Evolutionary conservation across 176 grass and related monocot genomes (phyloP), one percentile per base, ranked within the genome.

Genomic region (Eremochloa ophiuroides): DNA sequence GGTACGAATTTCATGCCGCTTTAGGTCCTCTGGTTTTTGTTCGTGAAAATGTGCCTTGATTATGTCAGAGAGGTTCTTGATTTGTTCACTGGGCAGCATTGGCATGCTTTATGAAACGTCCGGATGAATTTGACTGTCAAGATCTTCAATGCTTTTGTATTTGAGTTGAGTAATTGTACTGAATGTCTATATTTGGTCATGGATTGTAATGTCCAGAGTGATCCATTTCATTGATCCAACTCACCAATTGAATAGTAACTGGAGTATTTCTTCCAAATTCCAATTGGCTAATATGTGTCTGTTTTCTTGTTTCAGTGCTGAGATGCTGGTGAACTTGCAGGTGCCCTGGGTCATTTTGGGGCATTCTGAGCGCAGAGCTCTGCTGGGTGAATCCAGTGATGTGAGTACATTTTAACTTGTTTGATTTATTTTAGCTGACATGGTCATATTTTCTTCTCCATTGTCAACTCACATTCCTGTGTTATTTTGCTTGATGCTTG

Each of bases 281-380:
- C 41, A 31, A 17, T 60, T 77, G 8, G 23, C 62, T 81, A 58
- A 85, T 10, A 30, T 34, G 42, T 74, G 47, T 35, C 51, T 10
- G 20, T 79, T 26, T 42, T 82, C 20, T 51, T 38, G 48, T 62
- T 89, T 67, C 89, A 91, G 89, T 62, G 88, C 77, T 61, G 95
- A 93, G 71, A 98, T 98, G 84, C 84, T 94, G 72, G 66, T 91
- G 26, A 93, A 94, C 79, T 88, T 94, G 78, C 85, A 83, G 68
- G 85, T 94, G 67, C 92, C 92, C 25, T 98, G 90, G 88, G 90
- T 92, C 75, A 98, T 98, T 85, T 77, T 98, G 74, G 92, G 92
- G 42, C 95, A 98, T 44, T 98, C 95, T 68, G 95, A 97, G 81
- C 67, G 94, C 73, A 91, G 95, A 75, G 66, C 71, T n/a, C 79